Evolutionary conservation across 176 grass and related monocot genomes (phyloP), one percentile per base, ranked within the genome.

Genomic region (Triticum timopheevii): DNA sequence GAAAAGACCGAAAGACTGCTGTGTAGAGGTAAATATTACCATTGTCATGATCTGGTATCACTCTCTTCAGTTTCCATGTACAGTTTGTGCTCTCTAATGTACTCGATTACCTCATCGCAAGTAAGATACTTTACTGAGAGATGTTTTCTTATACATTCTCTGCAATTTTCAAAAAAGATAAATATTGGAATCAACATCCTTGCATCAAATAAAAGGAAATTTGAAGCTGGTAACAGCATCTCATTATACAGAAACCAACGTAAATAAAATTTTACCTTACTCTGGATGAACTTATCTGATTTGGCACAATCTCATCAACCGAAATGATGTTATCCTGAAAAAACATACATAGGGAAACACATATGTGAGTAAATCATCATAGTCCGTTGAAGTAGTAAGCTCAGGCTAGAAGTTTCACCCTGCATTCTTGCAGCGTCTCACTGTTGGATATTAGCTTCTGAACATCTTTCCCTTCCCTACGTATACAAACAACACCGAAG

Each of bases 221-320:
- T 8, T 0, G 19, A 33, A 50, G 20, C 5, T 27, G 5, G 34
- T 6, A 61, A 74, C 0, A 19, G 0, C 3, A 42, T 56, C 71
- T 35, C 9, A 28, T 65, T 23, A 61, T 68, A 76, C 20, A 23
- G 2, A 50, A 84, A 84, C 4, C 4, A 27, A 7, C 4, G 1
- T 49, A 22, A 1, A 10, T 52, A 10, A 76, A 68, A 35, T 2
- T 39, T 22, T 91, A 98, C 96, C 93, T 95, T 84, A 98, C 88
- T 98, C 72, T 98, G 8, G 96, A 94, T 59, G 96, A 94, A 83
- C 96, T 98, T 35, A 98, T 98, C 85, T 98, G 93, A 58, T 98
- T 98, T 47, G 90, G 91, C 25, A 98, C 86, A 33, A 98, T 92
- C 84, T 98, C 96, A 88, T 95, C 90, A 8, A 94, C 91, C 0